These are phyloP conservation scores for Xylaria hypoxylon DNA, from an alignment of 2,329 filamentous ascomycete species.

Conservation along the genomic window DNA sequence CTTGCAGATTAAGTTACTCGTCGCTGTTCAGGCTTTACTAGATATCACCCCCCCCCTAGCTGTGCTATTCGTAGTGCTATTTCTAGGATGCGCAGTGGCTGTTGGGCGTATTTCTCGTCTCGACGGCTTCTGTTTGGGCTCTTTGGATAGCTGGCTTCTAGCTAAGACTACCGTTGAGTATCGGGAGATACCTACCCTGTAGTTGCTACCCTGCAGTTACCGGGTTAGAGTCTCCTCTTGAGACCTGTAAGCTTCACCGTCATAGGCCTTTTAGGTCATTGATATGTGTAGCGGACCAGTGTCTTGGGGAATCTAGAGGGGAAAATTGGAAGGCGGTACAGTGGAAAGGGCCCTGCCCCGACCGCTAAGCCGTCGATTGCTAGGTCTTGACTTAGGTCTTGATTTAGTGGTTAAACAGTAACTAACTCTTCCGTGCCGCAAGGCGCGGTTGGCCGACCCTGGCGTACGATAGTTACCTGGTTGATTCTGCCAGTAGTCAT, in stretches of 20 bases:
- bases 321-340: constrained; percentile 37
- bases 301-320: constrained; percentile 38
- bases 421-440: constrained; percentile 35
- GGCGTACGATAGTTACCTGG: constrained; percentile 41
- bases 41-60: too few relatives aligned
- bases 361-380: constrained; percentile 17
- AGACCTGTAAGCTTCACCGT: constrained; percentile 9
- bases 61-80: too few relatives aligned
- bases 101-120: too few relatives aligned
- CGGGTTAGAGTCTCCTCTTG: constrained; percentile 33
- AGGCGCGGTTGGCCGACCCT: constrained; percentile 31
- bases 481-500: constrained; percentile 56
- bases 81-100: too few relatives aligned
- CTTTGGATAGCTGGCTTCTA: too few relatives aligned
- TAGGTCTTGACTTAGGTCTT: constrained; percentile 1
- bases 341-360: constrained; percentile 22
- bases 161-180: too few relatives aligned
- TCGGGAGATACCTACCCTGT: constrained; percentile 33
- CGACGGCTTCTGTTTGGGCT: too few relatives aligned
- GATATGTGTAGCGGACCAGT: constrained; percentile 33
- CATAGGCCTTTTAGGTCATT: neutral
- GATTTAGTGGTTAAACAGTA: constrained; percentile 31
- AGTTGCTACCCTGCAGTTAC: constrained; percentile 21
- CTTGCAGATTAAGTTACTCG: too few relatives aligned
- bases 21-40: too few relatives aligned